Percentiles rank a stretch among this genome's conserved stretches.
Conservation (phyloP, 345 rosid genomes). For the Syzygium grande region DNA sequence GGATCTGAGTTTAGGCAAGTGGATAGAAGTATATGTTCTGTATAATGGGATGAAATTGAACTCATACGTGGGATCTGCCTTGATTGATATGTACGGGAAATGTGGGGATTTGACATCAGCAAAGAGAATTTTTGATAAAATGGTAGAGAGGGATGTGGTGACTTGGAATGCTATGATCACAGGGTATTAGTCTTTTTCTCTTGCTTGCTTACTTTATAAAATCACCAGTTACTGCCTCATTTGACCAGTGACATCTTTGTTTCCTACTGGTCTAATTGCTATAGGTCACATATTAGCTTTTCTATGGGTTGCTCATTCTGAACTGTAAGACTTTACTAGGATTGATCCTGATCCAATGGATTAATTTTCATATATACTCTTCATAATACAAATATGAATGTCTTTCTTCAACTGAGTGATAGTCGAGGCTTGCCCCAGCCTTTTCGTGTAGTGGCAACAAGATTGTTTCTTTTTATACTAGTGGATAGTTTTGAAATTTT, state of each 20-base stretch:
- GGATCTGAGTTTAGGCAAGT: conserved; percentile 56
- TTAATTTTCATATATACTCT: not conserved
- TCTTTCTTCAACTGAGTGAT: not conserved
- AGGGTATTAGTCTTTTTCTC: conserved; percentile 29
- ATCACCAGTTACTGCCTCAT: not conserved
- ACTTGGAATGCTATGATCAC: conserved; percentile 92
- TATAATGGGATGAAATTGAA: conserved; percentile 38
- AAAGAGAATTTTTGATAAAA: conserved; percentile 56
- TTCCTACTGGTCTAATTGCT: not conserved
- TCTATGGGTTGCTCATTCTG: not conserved
- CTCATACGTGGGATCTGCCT: conserved; percentile 51
- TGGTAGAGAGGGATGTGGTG: conserved; percentile 51
- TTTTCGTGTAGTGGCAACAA: not conserved
- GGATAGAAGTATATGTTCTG: conserved; percentile 40
- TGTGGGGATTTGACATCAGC: conserved; percentile 72
- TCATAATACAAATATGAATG: not conserved
- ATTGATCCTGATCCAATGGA: not conserved
- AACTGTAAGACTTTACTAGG: not conserved
- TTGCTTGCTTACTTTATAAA: not conserved
- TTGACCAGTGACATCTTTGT: not conserved
- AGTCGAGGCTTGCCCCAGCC: not conserved
- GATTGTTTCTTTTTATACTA: not conserved
- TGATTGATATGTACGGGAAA: conserved; percentile 76
- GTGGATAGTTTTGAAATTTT: not conserved
- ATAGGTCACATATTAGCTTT: not conserved